Conservation (phyloP, 352 stramenopile species). For the Pythium dissotocum region DNA sequence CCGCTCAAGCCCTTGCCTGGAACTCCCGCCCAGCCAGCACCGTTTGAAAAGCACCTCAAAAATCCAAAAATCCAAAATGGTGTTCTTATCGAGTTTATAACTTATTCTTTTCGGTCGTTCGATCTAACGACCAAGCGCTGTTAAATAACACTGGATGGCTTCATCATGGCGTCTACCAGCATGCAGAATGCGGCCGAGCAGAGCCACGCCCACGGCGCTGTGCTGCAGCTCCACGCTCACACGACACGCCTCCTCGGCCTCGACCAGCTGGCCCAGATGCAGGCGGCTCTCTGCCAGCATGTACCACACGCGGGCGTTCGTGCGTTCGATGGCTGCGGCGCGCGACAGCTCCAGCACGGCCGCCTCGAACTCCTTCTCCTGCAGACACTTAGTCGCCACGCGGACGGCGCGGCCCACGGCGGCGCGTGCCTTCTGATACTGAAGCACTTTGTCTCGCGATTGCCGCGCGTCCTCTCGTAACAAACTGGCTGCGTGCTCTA, state of each 20-base stretch:
- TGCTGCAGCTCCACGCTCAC: slow-evolving; percentile 29
- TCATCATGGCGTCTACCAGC: slow-evolving; percentile 26
- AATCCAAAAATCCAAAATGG: slow-evolving; percentile 4
- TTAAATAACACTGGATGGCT: slow-evolving; percentile 37
- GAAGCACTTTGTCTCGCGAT: slow-evolving; percentile 26
- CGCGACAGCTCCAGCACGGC: slow-evolving; percentile 29
- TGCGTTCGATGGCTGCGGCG: slow-evolving; percentile 28
- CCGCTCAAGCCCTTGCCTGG: background rate
- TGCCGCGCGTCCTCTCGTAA: slow-evolving; percentile 13
- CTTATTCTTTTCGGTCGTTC: slow-evolving; percentile 16
- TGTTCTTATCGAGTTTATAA: slow-evolving; percentile 26
- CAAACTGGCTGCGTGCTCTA: slow-evolving; percentile 19
- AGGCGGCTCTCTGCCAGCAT: slow-evolving; percentile 30
- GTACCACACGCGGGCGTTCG: slow-evolving; percentile 34
- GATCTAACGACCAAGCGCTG: slow-evolving; percentile 24
- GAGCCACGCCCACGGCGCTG: slow-evolving; percentile 22
- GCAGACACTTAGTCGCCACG: slow-evolving; percentile 15
- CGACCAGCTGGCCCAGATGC: slow-evolving; percentile 24
- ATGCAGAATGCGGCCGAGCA: slow-evolving; percentile 29
- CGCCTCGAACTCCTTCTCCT: slow-evolving; percentile 28
- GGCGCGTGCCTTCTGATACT: slow-evolving; percentile 26
- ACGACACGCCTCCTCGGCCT: slow-evolving; percentile 32
- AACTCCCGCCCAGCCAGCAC: slow-evolving; percentile 18
- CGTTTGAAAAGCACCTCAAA: slow-evolving; percentile 10
- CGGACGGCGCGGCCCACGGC: slow-evolving; percentile 25